Evolutionary conservation across 2,329 filamentous ascomycete genomes (phyloP).

Genomic region (Fusarium odoratissimum): DNA sequence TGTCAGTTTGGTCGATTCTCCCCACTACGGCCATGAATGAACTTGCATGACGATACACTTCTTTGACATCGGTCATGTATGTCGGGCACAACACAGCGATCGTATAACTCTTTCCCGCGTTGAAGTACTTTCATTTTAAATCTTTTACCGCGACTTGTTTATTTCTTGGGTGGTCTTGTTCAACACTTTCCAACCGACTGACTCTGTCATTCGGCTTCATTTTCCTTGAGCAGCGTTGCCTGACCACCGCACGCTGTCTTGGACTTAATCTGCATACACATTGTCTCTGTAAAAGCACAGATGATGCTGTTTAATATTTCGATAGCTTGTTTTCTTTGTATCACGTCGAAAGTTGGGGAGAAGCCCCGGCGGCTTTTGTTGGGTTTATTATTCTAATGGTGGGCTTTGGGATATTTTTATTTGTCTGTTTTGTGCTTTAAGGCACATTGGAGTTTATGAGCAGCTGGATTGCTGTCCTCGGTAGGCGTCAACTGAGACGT

Average conservation of each 20-base stretch:
- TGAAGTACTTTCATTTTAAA: slow-evolving; percentile 45
- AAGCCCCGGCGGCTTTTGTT: slow-evolving; percentile 51
- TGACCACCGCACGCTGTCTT: slow-evolving; percentile 43
- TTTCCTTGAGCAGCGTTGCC: slow-evolving; percentile 27
- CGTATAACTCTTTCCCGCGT: slow-evolving; percentile 49
- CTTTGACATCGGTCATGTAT: slow-evolving; percentile 66
- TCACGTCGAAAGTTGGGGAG: slow-evolving; percentile 43
- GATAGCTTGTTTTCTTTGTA: slow-evolving; percentile 34
- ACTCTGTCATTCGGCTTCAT: slow-evolving; percentile 40
- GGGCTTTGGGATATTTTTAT: slow-evolving; percentile 22
- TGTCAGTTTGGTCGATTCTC: slow-evolving; percentile 30
- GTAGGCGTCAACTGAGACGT: slow-evolving; percentile 29
- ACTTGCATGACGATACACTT: slow-evolving; percentile 68
- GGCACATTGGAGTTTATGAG: slow-evolving; percentile 39
- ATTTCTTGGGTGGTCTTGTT: slow-evolving; percentile 45
- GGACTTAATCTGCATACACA: slow-evolving; percentile 48
- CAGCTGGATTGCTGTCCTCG: slow-evolving; percentile 37
- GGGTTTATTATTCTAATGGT: slow-evolving; percentile 42
- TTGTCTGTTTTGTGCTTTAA: slow-evolving; percentile 13
- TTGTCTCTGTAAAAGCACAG: slow-evolving; percentile 42
- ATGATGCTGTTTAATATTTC: slow-evolving; percentile 43
- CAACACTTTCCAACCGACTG: slow-evolving; percentile 37
- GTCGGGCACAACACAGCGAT: slow-evolving; percentile 73
- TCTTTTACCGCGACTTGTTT: slow-evolving; percentile 48
- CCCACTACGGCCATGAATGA: slow-evolving; percentile 60